Evolutionary conservation across 2,329 filamentous ascomycete species (phyloP), one percentile per base, ranked within the genome.

Genomic region (Colletotrichum coccodes): DNA sequence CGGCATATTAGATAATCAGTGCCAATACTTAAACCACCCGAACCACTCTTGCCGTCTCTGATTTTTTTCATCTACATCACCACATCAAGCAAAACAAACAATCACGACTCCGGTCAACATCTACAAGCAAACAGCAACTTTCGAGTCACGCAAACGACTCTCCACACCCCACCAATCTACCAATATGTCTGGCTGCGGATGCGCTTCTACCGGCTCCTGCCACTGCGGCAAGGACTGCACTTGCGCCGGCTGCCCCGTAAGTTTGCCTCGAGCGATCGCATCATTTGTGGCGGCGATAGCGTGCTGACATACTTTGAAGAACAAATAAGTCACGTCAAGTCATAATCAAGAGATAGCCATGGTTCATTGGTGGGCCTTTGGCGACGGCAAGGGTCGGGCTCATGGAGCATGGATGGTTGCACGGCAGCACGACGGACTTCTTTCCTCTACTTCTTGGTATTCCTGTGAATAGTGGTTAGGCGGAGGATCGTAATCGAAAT

Each of bases 171-270:
- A 62, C 52, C 56, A 68, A 70, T 57, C 53, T 50, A 69, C 76
- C 75, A 82, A 69, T 73, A 84, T 84, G 82, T 75, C 76, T 75
- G 80, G 77, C 74, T 84, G 80, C 72, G 81, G 81, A 74, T 83
- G 82, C 71, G 73, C 79, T 72, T 73, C 77, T 59, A 78, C 80
- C 70, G 82, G 81, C 72, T 74, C 78, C 60, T 84, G 82, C 75
- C 74, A 75, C 75, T 84, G 82, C 76, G 82, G 82, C 73, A 74
- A 76, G 34, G 47, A 71, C 76, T 84, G 82, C 81, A 78, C 80
- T 71, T 84, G 82, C 72, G 71, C 75, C 53, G 76, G 76, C 75
- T 84, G 82, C 80, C 81, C 81, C 72, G 82, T 84, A 79, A 75
- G 81, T 77, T 49, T 61, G 4, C 68, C 47, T n/a, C 32, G 12